These are phyloP conservation scores for Candida labiduridarum DNA, from an alignment of 1,139 yeast genomes.

Conservation along the genomic window DNA sequence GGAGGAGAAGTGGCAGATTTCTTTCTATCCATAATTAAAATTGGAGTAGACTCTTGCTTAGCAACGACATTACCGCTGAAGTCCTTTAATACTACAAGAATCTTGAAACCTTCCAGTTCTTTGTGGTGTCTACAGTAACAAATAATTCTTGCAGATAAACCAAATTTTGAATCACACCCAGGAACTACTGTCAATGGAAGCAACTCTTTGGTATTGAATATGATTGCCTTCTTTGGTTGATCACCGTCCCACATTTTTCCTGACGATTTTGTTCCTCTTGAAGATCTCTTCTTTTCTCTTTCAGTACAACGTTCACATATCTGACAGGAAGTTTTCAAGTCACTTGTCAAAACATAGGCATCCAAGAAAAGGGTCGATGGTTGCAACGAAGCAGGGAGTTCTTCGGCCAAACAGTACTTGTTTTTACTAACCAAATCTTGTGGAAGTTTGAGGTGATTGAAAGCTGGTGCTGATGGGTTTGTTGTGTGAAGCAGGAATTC, in stretches of 20 bases:
- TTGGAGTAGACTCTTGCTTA: constrained; percentile 68
- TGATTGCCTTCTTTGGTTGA: constrained; percentile 74
- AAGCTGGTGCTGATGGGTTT: constrained; percentile 2
- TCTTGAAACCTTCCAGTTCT: constrained; percentile 76
- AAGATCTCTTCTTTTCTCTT: constrained; percentile 91
- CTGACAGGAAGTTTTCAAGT: constrained; percentile 58
- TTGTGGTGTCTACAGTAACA: constrained; percentile 96
- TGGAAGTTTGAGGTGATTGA: constrained; percentile 56
- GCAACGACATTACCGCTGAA: constrained; percentile 65
- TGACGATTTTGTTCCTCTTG: constrained; percentile 74
- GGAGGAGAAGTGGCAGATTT: constrained; percentile 39
- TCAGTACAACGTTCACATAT: constrained; percentile 88
- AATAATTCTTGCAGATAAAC: constrained; percentile 82
- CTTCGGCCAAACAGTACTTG: constrained; percentile 65
- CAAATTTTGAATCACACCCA: constrained; percentile 40
- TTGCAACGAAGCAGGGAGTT: constrained; percentile 43
- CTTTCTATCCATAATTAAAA: constrained; percentile 93
- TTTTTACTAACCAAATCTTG: constrained; percentile 86
- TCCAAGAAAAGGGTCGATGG: constrained; percentile 63
- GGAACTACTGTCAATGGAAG: constrained; percentile 57
- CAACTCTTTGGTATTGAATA: constrained; percentile 88
- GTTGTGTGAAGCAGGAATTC: constrained; percentile 51
- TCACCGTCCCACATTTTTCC: constrained; percentile 64
- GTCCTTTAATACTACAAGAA: constrained; percentile 72
- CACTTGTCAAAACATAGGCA: constrained; percentile 64